A percentile compares a stretch with the other conserved stretches of the same genome.
These are phyloP conservation scores for Cadophora malorum DNA, from an alignment of 2,329 filamentous ascomycete species.

Conservation along the genomic window DNA sequence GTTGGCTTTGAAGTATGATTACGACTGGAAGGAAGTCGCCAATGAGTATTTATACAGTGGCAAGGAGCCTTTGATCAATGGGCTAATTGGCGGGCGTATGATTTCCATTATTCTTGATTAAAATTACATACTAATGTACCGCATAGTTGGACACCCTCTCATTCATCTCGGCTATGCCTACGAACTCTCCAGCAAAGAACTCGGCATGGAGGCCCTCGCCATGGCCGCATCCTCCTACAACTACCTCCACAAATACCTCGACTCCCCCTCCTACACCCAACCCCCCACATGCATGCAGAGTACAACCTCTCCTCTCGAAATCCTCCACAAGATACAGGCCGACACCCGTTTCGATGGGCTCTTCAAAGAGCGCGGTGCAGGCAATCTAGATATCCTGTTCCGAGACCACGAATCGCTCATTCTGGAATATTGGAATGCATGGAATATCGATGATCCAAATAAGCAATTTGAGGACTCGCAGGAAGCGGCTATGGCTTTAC, in stretches of 20 bases:
- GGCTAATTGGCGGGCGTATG: constrained; percentile 79
- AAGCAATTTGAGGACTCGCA: constrained; percentile 78
- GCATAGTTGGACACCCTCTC: constrained; percentile 84
- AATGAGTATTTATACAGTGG: constrained; percentile 77
- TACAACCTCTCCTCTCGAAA: constrained; percentile 68
- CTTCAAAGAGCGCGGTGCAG: constrained; percentile 62
- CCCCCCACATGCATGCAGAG: constrained; percentile 59
- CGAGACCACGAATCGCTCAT: constrained; percentile 71
- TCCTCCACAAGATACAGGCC: constrained; percentile 71
- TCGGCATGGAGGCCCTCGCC: constrained; percentile 87
- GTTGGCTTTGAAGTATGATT: constrained; percentile 71
- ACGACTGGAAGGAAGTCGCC: constrained; percentile 84
- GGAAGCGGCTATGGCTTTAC: constrained; percentile 64
- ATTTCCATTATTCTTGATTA: constrained; percentile 28
- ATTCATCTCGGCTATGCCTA: constrained; percentile 95
- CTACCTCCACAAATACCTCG: constrained; percentile 70
- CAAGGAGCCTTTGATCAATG: constrained; percentile 79
- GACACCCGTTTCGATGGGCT: constrained; percentile 75
- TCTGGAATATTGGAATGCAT: constrained; percentile 91
- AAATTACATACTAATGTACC: constrained; percentile 4
- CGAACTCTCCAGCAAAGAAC: constrained; percentile 82
- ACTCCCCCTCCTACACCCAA: constrained; percentile 73
- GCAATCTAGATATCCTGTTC: constrained; percentile 73
- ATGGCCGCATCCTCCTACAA: constrained; percentile 66
- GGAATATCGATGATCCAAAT: constrained; percentile 73